Conservation (phyloP, 2,329 filamentous ascomycete genomes). For the Pseudomassariella vexata region DNA sequence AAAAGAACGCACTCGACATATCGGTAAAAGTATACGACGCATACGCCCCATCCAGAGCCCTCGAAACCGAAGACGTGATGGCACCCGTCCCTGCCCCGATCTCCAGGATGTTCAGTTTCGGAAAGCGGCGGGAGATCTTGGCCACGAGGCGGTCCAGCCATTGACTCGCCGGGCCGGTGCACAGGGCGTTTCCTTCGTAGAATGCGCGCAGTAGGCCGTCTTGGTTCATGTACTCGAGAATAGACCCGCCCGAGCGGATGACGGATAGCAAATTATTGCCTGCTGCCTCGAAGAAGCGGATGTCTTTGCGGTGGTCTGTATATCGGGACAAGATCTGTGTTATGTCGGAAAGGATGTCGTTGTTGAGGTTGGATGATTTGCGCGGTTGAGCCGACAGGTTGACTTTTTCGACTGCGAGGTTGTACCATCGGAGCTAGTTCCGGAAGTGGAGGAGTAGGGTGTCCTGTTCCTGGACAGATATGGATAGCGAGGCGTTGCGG, state of each 20-base stretch:
- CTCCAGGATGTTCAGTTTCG: neutral
- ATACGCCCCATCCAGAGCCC: neutral
- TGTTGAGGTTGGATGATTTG: neutral
- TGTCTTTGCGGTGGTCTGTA: neutral
- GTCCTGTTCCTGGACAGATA: neutral
- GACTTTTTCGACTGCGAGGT: slow-evolving; percentile 2
- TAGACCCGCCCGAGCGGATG: neutral
- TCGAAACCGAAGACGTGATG: neutral
- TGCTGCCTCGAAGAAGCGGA: neutral
- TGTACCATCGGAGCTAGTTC: slow-evolving; percentile 1
- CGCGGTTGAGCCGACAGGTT: neutral
- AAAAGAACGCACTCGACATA: slow-evolving; percentile 1
- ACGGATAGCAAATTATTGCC: slow-evolving; percentile 1
- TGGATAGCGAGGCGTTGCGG: neutral
- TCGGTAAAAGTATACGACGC: slow-evolving; percentile 1
- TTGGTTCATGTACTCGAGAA: slow-evolving; percentile 1
- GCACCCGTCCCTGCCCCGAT: neutral
- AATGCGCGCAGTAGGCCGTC: slow-evolving; percentile 1
- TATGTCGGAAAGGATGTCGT: neutral
- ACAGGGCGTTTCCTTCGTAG: neutral
- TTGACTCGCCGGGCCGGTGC: neutral
- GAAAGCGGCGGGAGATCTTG: neutral
- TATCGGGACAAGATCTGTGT: neutral
- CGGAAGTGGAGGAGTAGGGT: neutral
- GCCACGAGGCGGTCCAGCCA: neutral